phyloP scores from a whole-genome alignment of 306 rosid species.

The Sicyos edulis region DNA sequence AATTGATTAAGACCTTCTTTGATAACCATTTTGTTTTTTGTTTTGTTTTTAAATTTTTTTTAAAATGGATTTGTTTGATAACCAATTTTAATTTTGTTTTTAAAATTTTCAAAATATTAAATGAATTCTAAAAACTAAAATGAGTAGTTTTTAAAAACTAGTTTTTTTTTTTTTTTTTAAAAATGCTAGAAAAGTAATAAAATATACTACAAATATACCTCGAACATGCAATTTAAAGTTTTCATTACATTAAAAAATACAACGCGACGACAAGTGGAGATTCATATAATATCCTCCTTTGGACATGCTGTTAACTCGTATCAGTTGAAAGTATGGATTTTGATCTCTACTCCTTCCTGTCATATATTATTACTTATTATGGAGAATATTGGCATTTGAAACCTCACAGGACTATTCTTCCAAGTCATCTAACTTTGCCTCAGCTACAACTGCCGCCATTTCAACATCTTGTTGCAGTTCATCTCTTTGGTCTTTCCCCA shows the following conservation, averaged over 20 bases:
- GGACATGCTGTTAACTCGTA: neutral
- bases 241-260: conserved; percentile 8
- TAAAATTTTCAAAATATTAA: no score
- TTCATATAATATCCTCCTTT: neutral
- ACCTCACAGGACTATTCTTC: conserved; percentile 26
- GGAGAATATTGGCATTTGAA: conserved; percentile 10
- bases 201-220: no score
- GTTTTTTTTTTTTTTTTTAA: no score
- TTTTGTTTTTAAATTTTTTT: no score
- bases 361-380: neutral
- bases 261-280: neutral
- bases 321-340: conserved; percentile 5
- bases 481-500: conserved; percentile 77
- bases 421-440: conserved; percentile 24
- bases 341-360: neutral
- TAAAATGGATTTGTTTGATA: no score
- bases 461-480: neutral
- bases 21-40: no score
- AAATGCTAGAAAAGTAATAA: no score
- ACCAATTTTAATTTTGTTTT: no score
- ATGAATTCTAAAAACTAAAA: no score
- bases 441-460: conserved; percentile 4
- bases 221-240: no score
- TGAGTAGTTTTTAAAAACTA: no score
- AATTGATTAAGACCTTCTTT: no score